Percentiles rank a stretch among this genome's conserved stretches.
Evolutionary conservation across 441 rosid species (phyloP).

Genomic region (Eutrema salsugineum): DNA sequence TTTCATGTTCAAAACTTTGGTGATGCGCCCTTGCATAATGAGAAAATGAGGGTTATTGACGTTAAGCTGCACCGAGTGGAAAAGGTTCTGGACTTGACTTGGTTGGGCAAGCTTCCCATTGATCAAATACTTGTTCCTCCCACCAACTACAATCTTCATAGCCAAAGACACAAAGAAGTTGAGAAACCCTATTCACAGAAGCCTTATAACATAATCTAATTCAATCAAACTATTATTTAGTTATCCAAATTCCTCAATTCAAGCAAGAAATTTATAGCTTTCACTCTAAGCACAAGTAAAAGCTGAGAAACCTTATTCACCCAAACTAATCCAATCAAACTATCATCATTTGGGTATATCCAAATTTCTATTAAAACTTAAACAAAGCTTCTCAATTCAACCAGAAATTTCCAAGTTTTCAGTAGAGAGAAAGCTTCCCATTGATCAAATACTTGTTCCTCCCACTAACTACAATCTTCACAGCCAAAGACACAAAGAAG

Average conservation of each 20-base stretch:
- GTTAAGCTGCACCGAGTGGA: constrained; percentile 96
- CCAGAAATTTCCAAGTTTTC: background rate
- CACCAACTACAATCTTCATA: constrained; percentile 94
- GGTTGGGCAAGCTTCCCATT: constrained; percentile 98
- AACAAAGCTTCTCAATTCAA: background rate
- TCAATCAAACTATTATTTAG: background rate
- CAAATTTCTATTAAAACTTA: background rate
- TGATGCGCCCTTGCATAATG: constrained; percentile 99
- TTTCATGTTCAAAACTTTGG: constrained; percentile 96
- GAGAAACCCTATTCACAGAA: constrained; percentile 60
- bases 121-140: constrained; percentile 94
- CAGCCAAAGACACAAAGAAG: constrained; percentile 7
- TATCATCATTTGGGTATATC: background rate
- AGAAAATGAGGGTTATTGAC: constrained; percentile 98
- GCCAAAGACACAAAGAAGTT: constrained; percentile 10
- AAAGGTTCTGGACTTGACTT: constrained; percentile 95
- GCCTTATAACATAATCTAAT: constrained; percentile 24
- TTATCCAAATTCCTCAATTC: background rate
- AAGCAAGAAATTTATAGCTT: background rate
- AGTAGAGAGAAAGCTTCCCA: constrained; percentile 50
- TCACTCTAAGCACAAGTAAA: too few species aligned
- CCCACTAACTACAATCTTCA: constrained; percentile 97
- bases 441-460: constrained; percentile 96
- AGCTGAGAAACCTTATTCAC: too few species aligned
- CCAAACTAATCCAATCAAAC: too few species aligned